Evolutionary conservation across 345 rosid genomes (phyloP), one percentile per base, ranked within the genome.

Genomic region (Aurinia saxatilis): DNA sequence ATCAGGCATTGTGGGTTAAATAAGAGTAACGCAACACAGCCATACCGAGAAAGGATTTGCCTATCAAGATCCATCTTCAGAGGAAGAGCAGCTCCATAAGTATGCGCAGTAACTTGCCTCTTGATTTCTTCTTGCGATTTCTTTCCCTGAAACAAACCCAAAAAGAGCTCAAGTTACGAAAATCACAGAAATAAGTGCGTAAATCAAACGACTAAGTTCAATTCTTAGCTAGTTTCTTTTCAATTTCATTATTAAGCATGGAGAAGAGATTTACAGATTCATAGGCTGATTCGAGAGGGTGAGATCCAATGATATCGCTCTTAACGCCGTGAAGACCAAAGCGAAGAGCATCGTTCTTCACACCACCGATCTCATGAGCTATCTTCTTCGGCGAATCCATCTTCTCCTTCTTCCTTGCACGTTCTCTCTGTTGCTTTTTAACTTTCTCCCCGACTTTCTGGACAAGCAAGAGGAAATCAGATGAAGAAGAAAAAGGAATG

Each of bases 61-160:
- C 81, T 81, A 30, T 95, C 96, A 55, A 95, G 76, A 62, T 88
- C 93, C 97, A 90, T 88, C 81, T 81, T 90, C 72, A 95, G 39
- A 1, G 96, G 89, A 37, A 95, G 79, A 3, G 99, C 91, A 8
- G 85, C 31, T 4, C 99, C 99, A 47, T 86, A 95, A 5, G 84
- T 82, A 63, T 75, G 80, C 1, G 79, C 81, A 61, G 88, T 77
- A 12, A 81, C 34, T 46, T 34, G 83, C 49, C 84, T 83, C 72
- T 75, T 88, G 81, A 76, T 84, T 35, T 67, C 80, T 71, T 84
- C 91, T 14, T 77, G 78, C 9, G 63, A 81, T 66, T 65, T 77
- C 80, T 38, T 82, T 7, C 57, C 75, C 97, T 95, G 63, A 60
- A 46, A 35, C 39, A 3, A 50, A 11, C 54, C 13, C 48, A 3